Conservation (phyloP, 1,284 basidiomycete genomes). For the Kwoniella shivajii region DNA sequence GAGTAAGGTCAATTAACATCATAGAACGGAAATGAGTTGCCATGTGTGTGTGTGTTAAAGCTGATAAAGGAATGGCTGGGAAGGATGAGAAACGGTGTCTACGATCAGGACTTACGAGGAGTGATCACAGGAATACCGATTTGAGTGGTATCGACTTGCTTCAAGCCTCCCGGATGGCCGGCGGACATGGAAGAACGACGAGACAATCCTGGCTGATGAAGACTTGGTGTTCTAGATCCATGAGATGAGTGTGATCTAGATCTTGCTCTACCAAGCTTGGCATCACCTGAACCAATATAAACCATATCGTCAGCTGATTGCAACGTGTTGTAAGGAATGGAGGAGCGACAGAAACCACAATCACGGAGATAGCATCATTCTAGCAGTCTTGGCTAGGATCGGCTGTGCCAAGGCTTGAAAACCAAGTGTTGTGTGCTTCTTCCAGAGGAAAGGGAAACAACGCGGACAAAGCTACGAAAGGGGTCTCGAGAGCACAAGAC, state of each 20-base stretch:
- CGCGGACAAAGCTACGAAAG: too few relatives aligned
- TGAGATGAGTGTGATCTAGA: conserved; percentile 14
- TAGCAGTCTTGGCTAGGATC: too few relatives aligned
- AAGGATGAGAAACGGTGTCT: not conserved
- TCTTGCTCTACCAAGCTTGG: not conserved
- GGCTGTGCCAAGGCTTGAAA: too few relatives aligned
- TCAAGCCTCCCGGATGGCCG: conserved; percentile 23
- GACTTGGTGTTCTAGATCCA: conserved; percentile 38
- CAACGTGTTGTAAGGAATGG: not conserved
- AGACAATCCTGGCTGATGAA: conserved; percentile 48
- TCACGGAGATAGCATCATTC: too few relatives aligned
- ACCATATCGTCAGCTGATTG: conserved; percentile 2
- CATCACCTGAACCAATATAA: conserved; percentile 4
- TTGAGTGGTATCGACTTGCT: conserved; percentile 41
- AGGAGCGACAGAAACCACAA: too few relatives aligned
- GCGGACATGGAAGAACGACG: conserved; percentile 46
- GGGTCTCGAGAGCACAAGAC: not conserved
- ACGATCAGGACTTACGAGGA: conserved; percentile 23
- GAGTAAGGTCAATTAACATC: not conserved
- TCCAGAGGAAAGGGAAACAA: too few relatives aligned
- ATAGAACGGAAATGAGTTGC: not conserved
- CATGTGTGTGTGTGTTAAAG: not conserved
- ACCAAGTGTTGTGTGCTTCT: too few relatives aligned
- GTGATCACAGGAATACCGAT: conserved; percentile 48
- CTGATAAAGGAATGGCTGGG: not conserved